Evolutionary conservation across 441 rosid species (phyloP).

Genomic region (Euphorbia schlechtendalii): DNA sequence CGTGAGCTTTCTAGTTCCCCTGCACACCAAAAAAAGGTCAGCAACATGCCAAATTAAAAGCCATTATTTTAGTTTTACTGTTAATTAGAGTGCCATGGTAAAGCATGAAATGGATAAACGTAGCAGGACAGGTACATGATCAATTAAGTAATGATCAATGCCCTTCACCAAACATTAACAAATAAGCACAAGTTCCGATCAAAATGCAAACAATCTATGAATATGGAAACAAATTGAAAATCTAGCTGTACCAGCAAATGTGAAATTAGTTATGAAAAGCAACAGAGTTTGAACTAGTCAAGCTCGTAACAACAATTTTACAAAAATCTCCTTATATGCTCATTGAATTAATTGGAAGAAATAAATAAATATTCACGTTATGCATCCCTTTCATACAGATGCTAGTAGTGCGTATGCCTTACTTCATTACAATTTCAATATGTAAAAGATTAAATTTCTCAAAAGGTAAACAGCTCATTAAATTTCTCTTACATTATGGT

Average conservation of each 20-base stretch:
- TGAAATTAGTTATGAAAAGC: not conserved
- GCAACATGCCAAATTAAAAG: slow-evolving; percentile 1
- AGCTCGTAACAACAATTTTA: not conserved
- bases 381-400: not conserved
- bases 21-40: slow-evolving; percentile 24
- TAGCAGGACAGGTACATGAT: not conserved
- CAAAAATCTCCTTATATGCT: not conserved
- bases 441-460: too few species aligned
- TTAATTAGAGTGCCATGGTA: not conserved
- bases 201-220: not conserved
- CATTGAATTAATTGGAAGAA: not conserved
- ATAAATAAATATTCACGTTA: not conserved
- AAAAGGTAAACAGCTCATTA: too few species aligned
- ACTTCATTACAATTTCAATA: too few species aligned
- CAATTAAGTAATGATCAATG: not conserved
- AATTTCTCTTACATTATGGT: too few species aligned
- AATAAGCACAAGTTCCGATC: not conserved
- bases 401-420: not conserved
- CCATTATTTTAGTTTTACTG: not conserved
- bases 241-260: slow-evolving; percentile 3
- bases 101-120: not conserved
- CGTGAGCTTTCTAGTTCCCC: slow-evolving; percentile 61
- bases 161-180: not conserved
- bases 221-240: not conserved
- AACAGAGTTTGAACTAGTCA: not conserved